Conservation (phyloP, 1,284 basidiomycete species). For the Nidula niveotomentosa region DNA sequence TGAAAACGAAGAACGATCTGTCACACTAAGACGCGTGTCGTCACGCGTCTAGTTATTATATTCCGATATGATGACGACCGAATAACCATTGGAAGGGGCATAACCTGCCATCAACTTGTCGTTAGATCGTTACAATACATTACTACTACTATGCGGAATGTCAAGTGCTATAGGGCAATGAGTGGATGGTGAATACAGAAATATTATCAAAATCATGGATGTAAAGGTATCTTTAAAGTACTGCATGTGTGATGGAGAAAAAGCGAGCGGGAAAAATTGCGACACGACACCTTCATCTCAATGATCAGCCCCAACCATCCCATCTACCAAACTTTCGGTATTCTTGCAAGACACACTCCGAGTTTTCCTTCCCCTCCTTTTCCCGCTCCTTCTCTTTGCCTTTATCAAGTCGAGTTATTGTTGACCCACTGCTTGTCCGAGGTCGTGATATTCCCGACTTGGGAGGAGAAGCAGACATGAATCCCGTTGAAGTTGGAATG, state of each 20-base stretch:
- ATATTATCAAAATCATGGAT: too few relatives aligned
- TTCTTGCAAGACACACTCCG: slow-evolving; percentile 70
- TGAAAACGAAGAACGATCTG: slow-evolving; percentile 1
- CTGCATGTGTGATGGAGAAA: slow-evolving; percentile 2
- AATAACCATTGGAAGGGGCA: too few relatives aligned
- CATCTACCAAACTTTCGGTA: slow-evolving; percentile 79
- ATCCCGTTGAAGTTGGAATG: slow-evolving; percentile 13
- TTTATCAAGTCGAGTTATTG: slow-evolving; percentile 46
- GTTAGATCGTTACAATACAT: too few relatives aligned
- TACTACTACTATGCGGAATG: too few relatives aligned
- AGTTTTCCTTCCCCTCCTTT: slow-evolving; percentile 57
- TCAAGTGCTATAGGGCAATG: too few relatives aligned
- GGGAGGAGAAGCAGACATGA: slow-evolving; percentile 38
- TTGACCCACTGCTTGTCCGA: slow-evolving; percentile 54
- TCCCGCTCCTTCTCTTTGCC: slow-evolving; percentile 63
- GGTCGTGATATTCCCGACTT: slow-evolving; percentile 37
- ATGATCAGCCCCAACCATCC: slow-evolving; percentile 77
- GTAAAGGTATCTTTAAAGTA: slow-evolving; percentile 1
- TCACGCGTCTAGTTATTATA: neutral
- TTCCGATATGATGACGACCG: too few relatives aligned
- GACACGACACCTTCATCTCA: slow-evolving; percentile 1
- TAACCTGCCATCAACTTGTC: too few relatives aligned
- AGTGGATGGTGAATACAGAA: too few relatives aligned
- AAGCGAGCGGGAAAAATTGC: neutral
- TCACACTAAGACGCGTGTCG: neutral